Percentiles rank a stretch among this genome's conserved stretches.
Evolutionary conservation across 169 alveolate species (phyloP).

Genomic region (Cryptosporidium tyzzeri): DNA sequence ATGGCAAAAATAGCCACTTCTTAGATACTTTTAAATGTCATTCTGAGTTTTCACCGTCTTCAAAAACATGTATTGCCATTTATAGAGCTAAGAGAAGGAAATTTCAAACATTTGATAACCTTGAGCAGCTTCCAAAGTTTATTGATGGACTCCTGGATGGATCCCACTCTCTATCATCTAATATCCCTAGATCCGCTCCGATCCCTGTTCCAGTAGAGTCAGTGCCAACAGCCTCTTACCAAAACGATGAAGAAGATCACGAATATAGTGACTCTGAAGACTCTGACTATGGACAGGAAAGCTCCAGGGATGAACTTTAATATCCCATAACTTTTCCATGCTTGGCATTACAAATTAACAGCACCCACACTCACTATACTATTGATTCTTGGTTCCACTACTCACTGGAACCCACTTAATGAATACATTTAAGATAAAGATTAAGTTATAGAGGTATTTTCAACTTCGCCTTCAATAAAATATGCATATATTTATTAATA

Average conservation of each 20-base stretch:
- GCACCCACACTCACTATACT: not conserved
- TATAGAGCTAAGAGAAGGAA: constrained; percentile 65
- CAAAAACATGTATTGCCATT: constrained; percentile 34
- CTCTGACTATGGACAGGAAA: not conserved
- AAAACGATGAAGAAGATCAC: constrained; percentile 13
- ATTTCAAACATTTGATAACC: constrained; percentile 33
- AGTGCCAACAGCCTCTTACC: not conserved
- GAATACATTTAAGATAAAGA: not conserved
- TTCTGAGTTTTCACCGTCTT: constrained; percentile 9
- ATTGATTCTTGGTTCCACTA: not conserved
- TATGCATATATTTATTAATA: not conserved
- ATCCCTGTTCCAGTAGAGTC: constrained; percentile 18
- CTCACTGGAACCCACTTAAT: not conserved
- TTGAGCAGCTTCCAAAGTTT: constrained; percentile 5
- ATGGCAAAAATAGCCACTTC: constrained; percentile 59
- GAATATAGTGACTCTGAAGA: constrained; percentile 46
- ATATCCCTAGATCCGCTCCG: constrained; percentile 9
- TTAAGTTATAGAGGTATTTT: not conserved
- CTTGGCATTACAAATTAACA: not conserved
- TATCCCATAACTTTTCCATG: not conserved
- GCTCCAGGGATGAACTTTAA: constrained; percentile 39
- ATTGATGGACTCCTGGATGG: constrained; percentile 74
- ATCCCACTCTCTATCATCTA: constrained; percentile 34
- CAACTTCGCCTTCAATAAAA: not conserved
- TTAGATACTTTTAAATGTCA: constrained; percentile 43